These are phyloP conservation scores for Tetracladium maxilliforme DNA, from an alignment of 2,329 filamentous ascomycete species.

Conservation along the genomic window DNA sequence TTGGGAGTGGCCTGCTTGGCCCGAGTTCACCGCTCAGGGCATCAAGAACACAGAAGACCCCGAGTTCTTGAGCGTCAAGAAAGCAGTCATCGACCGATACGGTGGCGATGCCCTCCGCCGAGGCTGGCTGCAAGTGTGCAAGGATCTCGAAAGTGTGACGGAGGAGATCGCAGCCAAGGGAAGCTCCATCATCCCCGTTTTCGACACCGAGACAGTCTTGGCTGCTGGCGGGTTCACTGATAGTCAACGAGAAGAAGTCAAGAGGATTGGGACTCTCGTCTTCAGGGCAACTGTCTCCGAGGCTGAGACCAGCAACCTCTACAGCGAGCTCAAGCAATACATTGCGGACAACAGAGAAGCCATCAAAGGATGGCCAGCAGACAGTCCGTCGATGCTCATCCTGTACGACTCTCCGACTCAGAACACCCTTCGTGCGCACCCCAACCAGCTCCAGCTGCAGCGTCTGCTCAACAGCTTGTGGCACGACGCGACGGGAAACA, in stretches of 20 bases:
- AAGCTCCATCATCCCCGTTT: constrained; percentile 16
- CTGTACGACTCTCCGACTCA: constrained; percentile 24
- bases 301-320: constrained; percentile 10
- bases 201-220: constrained; percentile 14
- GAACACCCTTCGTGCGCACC: constrained; percentile 19
- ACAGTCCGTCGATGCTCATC: constrained; percentile 21
- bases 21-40: constrained; percentile 8
- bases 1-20: constrained; percentile 13
- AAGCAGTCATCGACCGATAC: constrained; percentile 18
- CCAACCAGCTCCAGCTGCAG: constrained; percentile 19
- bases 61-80: constrained; percentile 15
- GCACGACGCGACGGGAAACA: constrained; percentile 15
- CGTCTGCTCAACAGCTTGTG: constrained; percentile 21
- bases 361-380: constrained; percentile 18
- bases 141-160: constrained; percentile 17
- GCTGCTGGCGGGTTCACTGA: constrained; percentile 6
- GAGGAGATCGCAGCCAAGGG: constrained; percentile 18
- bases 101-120: constrained; percentile 16
- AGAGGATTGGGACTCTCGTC: constrained; percentile 13
- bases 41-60: constrained; percentile 8
- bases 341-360: constrained; percentile 15
- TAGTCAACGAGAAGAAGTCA: constrained; percentile 13
- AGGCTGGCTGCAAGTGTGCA: constrained; percentile 23
- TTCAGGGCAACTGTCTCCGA: constrained; percentile 10
- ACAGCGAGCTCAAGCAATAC: constrained; percentile 16